Evolutionary conservation across 148 eudicot genomes (phyloP).

Genomic region (Chenopodium suecicum): DNA sequence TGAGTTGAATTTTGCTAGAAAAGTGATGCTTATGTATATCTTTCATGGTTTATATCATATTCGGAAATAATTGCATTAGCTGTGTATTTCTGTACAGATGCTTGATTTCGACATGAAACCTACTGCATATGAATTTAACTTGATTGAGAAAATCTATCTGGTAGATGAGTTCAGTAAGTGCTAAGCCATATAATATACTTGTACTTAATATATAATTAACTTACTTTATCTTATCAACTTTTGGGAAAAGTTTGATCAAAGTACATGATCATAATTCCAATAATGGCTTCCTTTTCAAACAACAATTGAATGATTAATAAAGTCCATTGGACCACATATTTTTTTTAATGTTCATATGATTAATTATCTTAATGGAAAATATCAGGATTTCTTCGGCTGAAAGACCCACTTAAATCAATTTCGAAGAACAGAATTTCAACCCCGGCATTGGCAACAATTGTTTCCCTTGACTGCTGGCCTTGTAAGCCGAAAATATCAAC

Average conservation of each 20-base stretch:
- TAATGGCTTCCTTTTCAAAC: slow-evolving; percentile 14
- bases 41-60: not conserved
- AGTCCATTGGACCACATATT: not conserved
- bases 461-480: slow-evolving; percentile 50
- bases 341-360: not conserved
- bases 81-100: not conserved
- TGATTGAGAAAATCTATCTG: slow-evolving; percentile 2
- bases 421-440: slow-evolving; percentile 39
- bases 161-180: not conserved
- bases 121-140: slow-evolving; percentile 8
- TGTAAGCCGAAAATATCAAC: slow-evolving; percentile 40
- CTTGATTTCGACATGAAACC: slow-evolving; percentile 20
- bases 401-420: slow-evolving; percentile 67
- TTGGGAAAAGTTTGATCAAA: not conserved
- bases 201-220: too few relatives aligned
- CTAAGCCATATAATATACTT: not conserved
- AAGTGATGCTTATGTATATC: not conserved
- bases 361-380: not conserved
- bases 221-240: slow-evolving; percentile 7
- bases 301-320: slow-evolving; percentile 13
- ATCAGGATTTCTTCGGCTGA: slow-evolving; percentile 76
- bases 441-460: slow-evolving; percentile 44
- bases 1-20: slow-evolving; percentile 4
- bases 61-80: not conserved
- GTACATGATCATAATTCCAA: not conserved